Conservation (phyloP, 1,139 yeast genomes). For the Saccharomycopsis hybrid region DNA sequence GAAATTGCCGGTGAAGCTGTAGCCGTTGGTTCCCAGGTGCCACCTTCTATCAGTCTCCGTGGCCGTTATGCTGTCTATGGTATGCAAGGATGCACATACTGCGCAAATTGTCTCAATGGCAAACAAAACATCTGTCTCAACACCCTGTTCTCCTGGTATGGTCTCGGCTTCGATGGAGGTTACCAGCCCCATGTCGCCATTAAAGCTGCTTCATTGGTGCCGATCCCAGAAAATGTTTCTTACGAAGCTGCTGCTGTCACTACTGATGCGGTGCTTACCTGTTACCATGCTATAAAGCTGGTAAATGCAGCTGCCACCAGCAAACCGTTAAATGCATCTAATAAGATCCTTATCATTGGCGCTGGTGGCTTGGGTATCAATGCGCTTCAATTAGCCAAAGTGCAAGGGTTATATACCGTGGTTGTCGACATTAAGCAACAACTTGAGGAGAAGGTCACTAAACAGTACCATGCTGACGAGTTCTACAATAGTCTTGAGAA, state of each 20-base stretch:
- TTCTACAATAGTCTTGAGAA: constrained; percentile 30
- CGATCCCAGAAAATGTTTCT: constrained; percentile 41
- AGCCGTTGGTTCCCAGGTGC: constrained; percentile 34
- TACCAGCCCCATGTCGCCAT: constrained; percentile 39
- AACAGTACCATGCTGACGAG: constrained; percentile 33
- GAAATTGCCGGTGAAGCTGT: constrained; percentile 48
- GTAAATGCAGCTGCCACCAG: constrained; percentile 25
- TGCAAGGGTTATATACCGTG: constrained; percentile 36
- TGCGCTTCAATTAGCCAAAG: constrained; percentile 39
- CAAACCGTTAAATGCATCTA: constrained; percentile 28
- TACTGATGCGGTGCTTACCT: constrained; percentile 44
- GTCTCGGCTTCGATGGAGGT: constrained; percentile 44
- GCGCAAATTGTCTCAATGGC: constrained; percentile 40
- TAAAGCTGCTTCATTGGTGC: constrained; percentile 26
- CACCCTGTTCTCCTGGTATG: constrained; percentile 27
- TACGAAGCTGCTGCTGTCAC: constrained; percentile 45
- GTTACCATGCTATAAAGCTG: constrained; percentile 42
- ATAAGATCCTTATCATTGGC: constrained; percentile 39
- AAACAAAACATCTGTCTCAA: constrained; percentile 35
- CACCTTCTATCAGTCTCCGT: constrained; percentile 28
- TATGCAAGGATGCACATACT: constrained; percentile 39
- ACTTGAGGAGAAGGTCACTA: constrained; percentile 31
- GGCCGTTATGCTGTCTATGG: constrained; percentile 36
- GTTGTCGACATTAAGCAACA: constrained; percentile 37
- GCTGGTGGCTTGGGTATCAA: constrained; percentile 46